Base-by-base conservation (phyloP, 495 filamentous ascomycete genomes). In the Parathielavia hyrcaniae region DNA sequence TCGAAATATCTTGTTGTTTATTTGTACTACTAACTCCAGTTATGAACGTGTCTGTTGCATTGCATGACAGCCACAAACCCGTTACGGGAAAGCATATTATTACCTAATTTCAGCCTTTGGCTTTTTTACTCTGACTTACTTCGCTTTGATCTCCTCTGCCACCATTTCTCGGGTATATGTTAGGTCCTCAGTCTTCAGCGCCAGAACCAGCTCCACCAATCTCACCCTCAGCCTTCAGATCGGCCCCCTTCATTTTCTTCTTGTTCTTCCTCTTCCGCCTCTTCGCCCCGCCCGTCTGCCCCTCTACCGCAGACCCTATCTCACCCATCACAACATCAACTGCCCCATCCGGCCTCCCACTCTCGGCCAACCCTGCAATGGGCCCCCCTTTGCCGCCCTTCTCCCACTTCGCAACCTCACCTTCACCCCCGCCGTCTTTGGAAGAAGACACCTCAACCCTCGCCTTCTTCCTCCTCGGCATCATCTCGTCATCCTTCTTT, bases 251-350 rank as follows among this genome's bases (percentile, higher is more conserved):
- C 17, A 50, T 60, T 43, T 59, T 66, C 49, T 64, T 54, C 50
- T 67, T 71, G 58, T 71, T 66, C 55, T 62, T 67, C 53, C 75
- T 75, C 72, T 73, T 76, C 58, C 66, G 75, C 62, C 73, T 81
- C 68, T 78, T 81, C 67, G 77, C 81, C 50, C 74, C 80, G 64
- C 79, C 79, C 61, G 76, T 77, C n/a, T 69, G 71, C 16, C 0
- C 39, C 50, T 62, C 60, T 4, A 6, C 39, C 13, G 23, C 55
- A 19, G 14, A 26, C 1, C 19, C n/a, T 10, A 10, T 26, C 8
- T 57, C 55, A 9, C 17, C 39, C 55, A 50, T 57, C 0, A 43
- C 55, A 40, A 43, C 55, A 50, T 57, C 55, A 1, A 2, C 41
- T 22, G 23, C 43, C 19, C 16, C 20, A 20, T 35, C 20, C 26